Evolutionary conservation across 805 yeast species (phyloP).

Genomic region (Myxozyma vanderwaltii): DNA sequence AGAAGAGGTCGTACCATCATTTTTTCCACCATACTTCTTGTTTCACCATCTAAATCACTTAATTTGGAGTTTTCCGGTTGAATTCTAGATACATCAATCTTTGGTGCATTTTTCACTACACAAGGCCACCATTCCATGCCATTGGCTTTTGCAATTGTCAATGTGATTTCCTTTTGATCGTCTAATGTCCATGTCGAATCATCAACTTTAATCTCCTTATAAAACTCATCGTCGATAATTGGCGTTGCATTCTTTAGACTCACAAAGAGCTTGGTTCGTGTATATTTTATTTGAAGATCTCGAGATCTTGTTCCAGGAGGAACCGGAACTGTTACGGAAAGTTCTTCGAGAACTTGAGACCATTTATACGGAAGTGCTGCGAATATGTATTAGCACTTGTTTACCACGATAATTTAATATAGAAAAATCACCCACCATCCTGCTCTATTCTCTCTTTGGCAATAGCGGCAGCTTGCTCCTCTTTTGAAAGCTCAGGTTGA

Average conservation of each 20-base stretch:
- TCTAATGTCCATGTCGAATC: slow-evolving; percentile 50
- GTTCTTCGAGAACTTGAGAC: slow-evolving; percentile 49
- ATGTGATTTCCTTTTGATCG: slow-evolving; percentile 44
- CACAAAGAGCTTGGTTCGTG: slow-evolving; percentile 36
- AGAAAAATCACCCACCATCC: slow-evolving; percentile 14
- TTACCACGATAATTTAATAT: background rate
- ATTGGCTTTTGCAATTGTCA: slow-evolving; percentile 45
- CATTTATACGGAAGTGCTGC: slow-evolving; percentile 42
- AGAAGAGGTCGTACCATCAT: slow-evolving; percentile 46
- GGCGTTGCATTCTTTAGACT: slow-evolving; percentile 32
- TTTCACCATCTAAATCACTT: slow-evolving; percentile 48
- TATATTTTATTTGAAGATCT: slow-evolving; percentile 40
- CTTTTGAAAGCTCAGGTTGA: slow-evolving; percentile 22
- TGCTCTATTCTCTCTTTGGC: slow-evolving; percentile 31
- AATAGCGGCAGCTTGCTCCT: slow-evolving; percentile 29
- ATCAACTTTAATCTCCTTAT: slow-evolving; percentile 38
- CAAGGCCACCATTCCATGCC: slow-evolving; percentile 53
- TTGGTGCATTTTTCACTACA: slow-evolving; percentile 47
- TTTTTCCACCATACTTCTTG: slow-evolving; percentile 50
- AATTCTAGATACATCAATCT: slow-evolving; percentile 47
- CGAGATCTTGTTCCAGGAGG: slow-evolving; percentile 44
- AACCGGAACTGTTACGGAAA: slow-evolving; percentile 44
- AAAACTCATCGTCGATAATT: slow-evolving; percentile 44
- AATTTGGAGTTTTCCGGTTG: slow-evolving; percentile 48
- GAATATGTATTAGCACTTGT: background rate